A percentile compares a stretch with the other conserved stretches of the same genome.
These are phyloP conservation scores for Sapria himalayana DNA, from an alignment of 345 rosid species.

Conservation along the genomic window DNA sequence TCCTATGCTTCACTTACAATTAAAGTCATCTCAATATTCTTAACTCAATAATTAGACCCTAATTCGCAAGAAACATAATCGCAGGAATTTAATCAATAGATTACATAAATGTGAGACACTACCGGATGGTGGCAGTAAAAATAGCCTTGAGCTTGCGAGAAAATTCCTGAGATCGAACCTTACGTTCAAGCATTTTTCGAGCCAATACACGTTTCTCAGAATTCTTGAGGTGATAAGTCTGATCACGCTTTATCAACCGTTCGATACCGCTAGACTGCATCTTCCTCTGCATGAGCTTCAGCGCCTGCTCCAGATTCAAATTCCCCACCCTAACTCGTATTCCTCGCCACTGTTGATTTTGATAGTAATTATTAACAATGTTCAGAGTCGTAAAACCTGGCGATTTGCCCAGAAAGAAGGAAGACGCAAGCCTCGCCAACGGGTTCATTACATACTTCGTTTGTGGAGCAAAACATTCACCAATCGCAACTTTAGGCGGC, in stretches of 20 bases:
- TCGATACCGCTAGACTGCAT: constrained; percentile 85
- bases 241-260: constrained; percentile 45
- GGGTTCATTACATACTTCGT: too few relatives aligned
- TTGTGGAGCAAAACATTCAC: too few relatives aligned
- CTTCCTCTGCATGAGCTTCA: constrained; percentile 44
- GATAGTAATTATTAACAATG: constrained; percentile 7
- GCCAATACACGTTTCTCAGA: constrained; percentile 88
- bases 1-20: too few relatives aligned
- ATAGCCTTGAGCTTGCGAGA: constrained; percentile 64
- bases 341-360: constrained; percentile 50
- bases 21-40: too few relatives aligned
- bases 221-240: constrained; percentile 57
- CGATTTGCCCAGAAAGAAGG: constrained; percentile 12
- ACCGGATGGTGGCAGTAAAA: too few relatives aligned
- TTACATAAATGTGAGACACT: too few relatives aligned
- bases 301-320: constrained; percentile 54
- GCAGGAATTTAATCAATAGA: too few relatives aligned
- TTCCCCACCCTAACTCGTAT: constrained; percentile 51
- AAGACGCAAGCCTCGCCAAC: constrained; percentile 3
- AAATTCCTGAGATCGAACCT: constrained; percentile 43
- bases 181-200: constrained; percentile 45
- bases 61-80: too few relatives aligned
- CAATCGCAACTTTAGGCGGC: too few relatives aligned
- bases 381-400: constrained; percentile 4
- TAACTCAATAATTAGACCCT: too few relatives aligned